These are phyloP conservation scores for Suillus brevipes DNA, from an alignment of 768 basidiomycete species.

Conservation along the genomic window DNA sequence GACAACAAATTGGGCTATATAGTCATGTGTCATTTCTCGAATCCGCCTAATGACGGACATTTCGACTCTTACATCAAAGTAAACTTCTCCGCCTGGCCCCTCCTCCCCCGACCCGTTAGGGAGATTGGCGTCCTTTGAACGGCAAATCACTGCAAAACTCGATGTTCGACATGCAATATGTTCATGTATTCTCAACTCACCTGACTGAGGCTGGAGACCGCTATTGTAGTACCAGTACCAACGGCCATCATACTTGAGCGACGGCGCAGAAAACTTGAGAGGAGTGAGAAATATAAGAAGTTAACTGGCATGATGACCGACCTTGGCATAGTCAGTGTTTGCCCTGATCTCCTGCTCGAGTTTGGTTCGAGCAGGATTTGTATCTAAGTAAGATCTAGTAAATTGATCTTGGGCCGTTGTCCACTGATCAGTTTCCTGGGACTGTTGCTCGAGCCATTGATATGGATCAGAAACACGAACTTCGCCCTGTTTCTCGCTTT, in stretches of 20 bases:
- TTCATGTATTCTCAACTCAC: conserved; percentile 17
- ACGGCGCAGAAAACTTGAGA: conserved; percentile 62
- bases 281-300: conserved; percentile 8
- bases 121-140: conserved; percentile 52
- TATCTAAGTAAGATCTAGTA: conserved; percentile 60
- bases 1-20: conserved; percentile 69
- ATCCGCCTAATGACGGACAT: background rate
- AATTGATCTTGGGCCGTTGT: conserved; percentile 58
- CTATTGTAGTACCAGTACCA: conserved; percentile 87
- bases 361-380: conserved; percentile 56
- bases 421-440: conserved; percentile 66
- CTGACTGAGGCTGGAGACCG: conserved; percentile 70
- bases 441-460: conserved; percentile 68
- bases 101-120: conserved; percentile 52
- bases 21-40: background rate
- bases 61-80: conserved; percentile 63
- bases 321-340: conserved; percentile 54
- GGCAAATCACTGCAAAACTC: conserved; percentile 51
- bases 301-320: conserved; percentile 16
- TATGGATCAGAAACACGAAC: conserved; percentile 72
- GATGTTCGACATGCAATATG: background rate
- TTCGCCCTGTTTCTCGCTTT: conserved; percentile 59
- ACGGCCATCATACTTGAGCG: conserved; percentile 58
- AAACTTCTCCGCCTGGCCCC: conserved; percentile 61
- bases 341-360: conserved; percentile 60